phyloP scores from a whole-genome alignment of 176 grass and related monocot genomes.

The Rhynchospora tenuis region DNA sequence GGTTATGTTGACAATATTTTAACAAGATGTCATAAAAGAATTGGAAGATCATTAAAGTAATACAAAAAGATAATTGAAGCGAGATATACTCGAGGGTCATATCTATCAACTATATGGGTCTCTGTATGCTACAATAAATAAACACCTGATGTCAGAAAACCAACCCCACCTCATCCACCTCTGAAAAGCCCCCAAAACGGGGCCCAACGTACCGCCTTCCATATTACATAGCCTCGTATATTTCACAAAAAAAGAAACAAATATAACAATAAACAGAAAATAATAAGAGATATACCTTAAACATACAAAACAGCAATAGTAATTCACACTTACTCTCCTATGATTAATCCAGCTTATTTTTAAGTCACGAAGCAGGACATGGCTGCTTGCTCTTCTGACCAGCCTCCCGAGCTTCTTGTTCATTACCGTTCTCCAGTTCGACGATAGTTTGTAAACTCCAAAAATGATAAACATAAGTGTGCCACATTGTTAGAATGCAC shows the following conservation, averaged over 20 bases:
- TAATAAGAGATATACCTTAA: conserved; percentile 9
- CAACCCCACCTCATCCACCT: not conserved
- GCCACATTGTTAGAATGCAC: conserved; percentile 18
- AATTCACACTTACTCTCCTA: conserved; percentile 21
- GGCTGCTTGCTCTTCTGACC: not conserved
- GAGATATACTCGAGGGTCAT: conserved; percentile 15
- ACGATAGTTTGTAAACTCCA: not conserved
- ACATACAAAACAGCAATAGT: conserved; percentile 3
- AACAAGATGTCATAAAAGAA: not conserved
- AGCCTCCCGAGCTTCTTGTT: not conserved
- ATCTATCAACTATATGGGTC: conserved; percentile 9
- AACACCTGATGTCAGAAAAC: not conserved
- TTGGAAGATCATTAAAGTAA: not conserved
- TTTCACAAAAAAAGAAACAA: not conserved
- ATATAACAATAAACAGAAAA: not conserved
- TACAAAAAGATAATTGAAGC: not conserved
- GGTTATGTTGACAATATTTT: not conserved
- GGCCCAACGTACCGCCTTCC: not conserved
- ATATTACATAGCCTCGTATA: conserved; percentile 23
- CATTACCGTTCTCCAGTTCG: not conserved
- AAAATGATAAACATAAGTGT: not conserved
- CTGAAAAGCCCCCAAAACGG: not conserved
- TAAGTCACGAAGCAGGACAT: not conserved
- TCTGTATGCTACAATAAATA: conserved; percentile 6
- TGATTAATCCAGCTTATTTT: conserved; percentile 3